Evolutionary conservation across 2,329 filamentous ascomycete genomes (phyloP).

Genomic region (Dothideomycetes sp.): DNA sequence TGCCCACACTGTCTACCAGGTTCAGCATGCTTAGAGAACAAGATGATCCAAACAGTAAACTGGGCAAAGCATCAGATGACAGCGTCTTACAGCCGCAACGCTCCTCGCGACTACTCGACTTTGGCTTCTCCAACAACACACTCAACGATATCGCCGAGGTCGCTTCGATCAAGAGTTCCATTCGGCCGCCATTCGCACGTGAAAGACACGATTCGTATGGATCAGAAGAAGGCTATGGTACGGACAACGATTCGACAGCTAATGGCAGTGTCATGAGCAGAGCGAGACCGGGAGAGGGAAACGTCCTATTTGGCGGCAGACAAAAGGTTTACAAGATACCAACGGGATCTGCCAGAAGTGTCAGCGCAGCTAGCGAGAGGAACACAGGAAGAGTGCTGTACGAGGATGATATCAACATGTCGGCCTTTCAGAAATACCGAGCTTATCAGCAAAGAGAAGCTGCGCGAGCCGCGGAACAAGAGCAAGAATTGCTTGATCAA

Average conservation of each 20-base stretch:
- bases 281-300: slow-evolving; percentile 74
- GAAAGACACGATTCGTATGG: slow-evolving; percentile 55
- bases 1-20: slow-evolving; percentile 86
- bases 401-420: slow-evolving; percentile 74
- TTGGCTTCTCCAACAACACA: slow-evolving; percentile 44
- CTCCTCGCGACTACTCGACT: slow-evolving; percentile 66
- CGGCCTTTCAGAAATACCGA: slow-evolving; percentile 70
- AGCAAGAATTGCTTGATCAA: slow-evolving; percentile 18
- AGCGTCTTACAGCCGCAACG: slow-evolving; percentile 78
- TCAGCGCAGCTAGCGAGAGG: slow-evolving; percentile 23
- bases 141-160: slow-evolving; percentile 85
- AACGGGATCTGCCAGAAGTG: slow-evolving; percentile 34
- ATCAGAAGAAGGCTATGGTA: slow-evolving; percentile 47
- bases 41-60: slow-evolving; percentile 76
- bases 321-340: slow-evolving; percentile 92
- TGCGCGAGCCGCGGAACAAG: slow-evolving; percentile 27
- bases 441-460: slow-evolving; percentile 40
- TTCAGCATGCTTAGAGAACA: slow-evolving; percentile 97
- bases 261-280: slow-evolving; percentile 71
- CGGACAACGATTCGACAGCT: slow-evolving; percentile 53
- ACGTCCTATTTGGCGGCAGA: slow-evolving; percentile 84
- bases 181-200: slow-evolving; percentile 45
- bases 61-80: slow-evolving; percentile 92
- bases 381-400: slow-evolving; percentile 64
- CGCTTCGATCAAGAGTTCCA: slow-evolving; percentile 59